Evolutionary conservation across 108 stramenopile species (phyloP).

Genomic region (Stephanodiscus triporus): DNA sequence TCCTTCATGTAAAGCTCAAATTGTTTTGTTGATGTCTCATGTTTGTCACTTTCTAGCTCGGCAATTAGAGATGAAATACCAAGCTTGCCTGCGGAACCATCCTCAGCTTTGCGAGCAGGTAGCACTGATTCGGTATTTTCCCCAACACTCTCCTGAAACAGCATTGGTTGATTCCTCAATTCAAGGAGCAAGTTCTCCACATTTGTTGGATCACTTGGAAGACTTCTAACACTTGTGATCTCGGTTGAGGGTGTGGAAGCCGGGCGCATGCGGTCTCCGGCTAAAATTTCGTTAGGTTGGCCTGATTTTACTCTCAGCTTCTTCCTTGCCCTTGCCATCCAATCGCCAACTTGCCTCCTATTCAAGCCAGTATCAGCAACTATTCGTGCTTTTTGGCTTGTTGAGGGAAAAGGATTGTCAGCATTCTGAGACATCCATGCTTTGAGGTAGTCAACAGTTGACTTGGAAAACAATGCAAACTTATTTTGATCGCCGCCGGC

Average conservation of each 20-base stretch:
- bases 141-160: neutral
- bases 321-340: conserved; percentile 42
- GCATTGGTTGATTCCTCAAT: conserved; percentile 12
- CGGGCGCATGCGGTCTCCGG: neutral
- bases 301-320: conserved; percentile 21
- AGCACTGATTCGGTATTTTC: neutral
- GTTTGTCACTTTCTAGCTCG: neutral
- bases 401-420: conserved; percentile 32
- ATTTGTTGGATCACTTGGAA: neutral
- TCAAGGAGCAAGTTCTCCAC: conserved; percentile 9
- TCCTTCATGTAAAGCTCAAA: conserved; percentile 8
- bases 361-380: conserved; percentile 43
- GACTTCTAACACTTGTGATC: neutral
- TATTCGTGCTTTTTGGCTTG: conserved; percentile 27
- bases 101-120: neutral
- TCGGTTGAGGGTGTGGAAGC: conserved; percentile 4
- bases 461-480: conserved; percentile 24
- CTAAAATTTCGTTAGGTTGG: neutral
- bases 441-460: conserved; percentile 38
- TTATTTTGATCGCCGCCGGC: conserved; percentile 9
- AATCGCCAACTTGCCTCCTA: conserved; percentile 42
- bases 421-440: conserved; percentile 36
- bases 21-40: neutral
- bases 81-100: neutral
- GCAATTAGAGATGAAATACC: conserved; percentile 1